Evolutionary conservation across 176 grass and related monocot genomes (phyloP).

Genomic region (Tillandsia leiboldiana): DNA sequence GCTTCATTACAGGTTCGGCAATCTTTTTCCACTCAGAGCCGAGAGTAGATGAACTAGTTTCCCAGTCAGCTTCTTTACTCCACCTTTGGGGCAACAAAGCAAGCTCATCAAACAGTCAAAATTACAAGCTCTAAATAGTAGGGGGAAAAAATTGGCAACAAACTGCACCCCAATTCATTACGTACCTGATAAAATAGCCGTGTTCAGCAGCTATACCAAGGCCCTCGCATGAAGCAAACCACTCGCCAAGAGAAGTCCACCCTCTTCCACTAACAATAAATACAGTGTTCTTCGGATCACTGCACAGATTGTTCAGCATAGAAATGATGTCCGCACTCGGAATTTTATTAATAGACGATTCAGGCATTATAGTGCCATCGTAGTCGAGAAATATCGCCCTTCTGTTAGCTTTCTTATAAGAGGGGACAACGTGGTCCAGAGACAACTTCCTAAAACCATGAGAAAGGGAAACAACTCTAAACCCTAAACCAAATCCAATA

Average conservation of each 20-base stretch:
- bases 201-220: constrained; percentile 87
- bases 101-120: constrained; percentile 2
- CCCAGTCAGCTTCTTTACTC: constrained; percentile 55
- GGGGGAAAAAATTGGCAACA: background rate
- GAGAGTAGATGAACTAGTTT: constrained; percentile 31
- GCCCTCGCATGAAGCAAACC: constrained; percentile 61
- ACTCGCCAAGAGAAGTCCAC: constrained; percentile 31
- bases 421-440: constrained; percentile 31
- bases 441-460: constrained; percentile 65
- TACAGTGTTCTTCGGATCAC: constrained; percentile 52
- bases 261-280: constrained; percentile 79
- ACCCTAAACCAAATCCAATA: constrained; percentile 65
- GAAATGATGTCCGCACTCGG: constrained; percentile 53
- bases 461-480: constrained; percentile 65
- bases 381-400: constrained; percentile 79
- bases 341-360: constrained; percentile 46
- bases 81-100: constrained; percentile 43
- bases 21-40: constrained; percentile 70
- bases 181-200: constrained; percentile 77
- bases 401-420: constrained; percentile 53
- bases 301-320: constrained; percentile 59
- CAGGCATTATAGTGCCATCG: constrained; percentile 72
- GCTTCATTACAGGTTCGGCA: constrained; percentile 69
- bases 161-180: background rate
- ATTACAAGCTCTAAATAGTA: background rate